phyloP scores from a whole-genome alignment of 371 early-diverging fungal genomes.

The Mucor racemosus region DNA sequence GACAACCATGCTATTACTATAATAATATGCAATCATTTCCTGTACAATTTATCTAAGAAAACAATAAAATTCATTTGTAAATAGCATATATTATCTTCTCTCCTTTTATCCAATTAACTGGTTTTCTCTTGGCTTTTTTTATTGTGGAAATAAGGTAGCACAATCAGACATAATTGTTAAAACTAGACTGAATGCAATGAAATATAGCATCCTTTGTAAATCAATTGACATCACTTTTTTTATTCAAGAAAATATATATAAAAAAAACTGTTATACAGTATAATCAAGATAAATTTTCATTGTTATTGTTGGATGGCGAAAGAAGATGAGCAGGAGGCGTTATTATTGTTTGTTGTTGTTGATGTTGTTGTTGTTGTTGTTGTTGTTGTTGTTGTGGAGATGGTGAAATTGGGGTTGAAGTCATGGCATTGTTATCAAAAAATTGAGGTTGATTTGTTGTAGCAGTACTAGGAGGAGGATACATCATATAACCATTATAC shows the following conservation, averaged over 20 bases:
- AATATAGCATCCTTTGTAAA: no score
- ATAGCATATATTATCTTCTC: not conserved
- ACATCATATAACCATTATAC: not conserved
- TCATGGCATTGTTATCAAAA: not conserved
- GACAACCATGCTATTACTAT: constrained; percentile 11
- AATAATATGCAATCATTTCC: constrained; percentile 6
- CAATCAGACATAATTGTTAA: not conserved
- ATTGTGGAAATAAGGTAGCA: not conserved
- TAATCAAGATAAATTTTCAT: not conserved
- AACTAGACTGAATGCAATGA: no score
- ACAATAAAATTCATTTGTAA: not conserved
- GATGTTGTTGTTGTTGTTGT: not conserved
- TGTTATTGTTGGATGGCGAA: not conserved
- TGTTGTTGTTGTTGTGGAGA: constrained; percentile 4
- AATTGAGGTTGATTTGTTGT: constrained; percentile 1
- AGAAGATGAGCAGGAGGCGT: not conserved
- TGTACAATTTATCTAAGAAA: constrained; percentile 10
- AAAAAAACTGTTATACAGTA: not conserved
- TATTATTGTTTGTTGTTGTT: not conserved
- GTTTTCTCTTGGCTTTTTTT: not conserved
- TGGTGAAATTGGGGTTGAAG: not conserved
- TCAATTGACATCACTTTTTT: not conserved
- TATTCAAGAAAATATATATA: not conserved
- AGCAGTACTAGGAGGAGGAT: not conserved
- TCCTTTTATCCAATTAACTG: not conserved